A percentile compares a stretch with the other conserved stretches of the same genome.
Conservation (phyloP, 1,284 basidiomycete species). For the Papiliotrema nemorosa region DNA sequence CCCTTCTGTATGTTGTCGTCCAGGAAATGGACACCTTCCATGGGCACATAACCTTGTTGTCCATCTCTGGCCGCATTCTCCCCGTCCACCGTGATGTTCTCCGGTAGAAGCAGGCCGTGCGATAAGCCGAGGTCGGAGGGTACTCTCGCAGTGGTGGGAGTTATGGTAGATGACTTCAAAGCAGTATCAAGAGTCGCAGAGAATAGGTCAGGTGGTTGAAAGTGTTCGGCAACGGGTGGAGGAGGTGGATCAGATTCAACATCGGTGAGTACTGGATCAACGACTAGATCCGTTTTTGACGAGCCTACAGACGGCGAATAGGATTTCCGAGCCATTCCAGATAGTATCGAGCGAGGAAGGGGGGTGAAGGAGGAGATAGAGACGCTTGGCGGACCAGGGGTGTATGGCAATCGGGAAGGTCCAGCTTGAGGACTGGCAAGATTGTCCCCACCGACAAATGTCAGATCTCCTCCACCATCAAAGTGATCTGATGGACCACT, state of each 20-base stretch:
- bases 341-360: slow-evolving; percentile 17
- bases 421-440: slow-evolving; percentile 2
- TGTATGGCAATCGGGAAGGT: background rate
- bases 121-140: background rate
- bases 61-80: background rate
- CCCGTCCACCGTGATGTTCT: slow-evolving; percentile 25
- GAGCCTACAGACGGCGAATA: background rate
- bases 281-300: background rate
- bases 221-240: slow-evolving; percentile 18
- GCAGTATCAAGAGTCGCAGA: slow-evolving; percentile 8
- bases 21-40: background rate
- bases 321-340: background rate
- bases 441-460: background rate
- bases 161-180: background rate
- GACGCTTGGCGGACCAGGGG: too few species aligned
- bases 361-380: slow-evolving; percentile 18
- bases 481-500: background rate
- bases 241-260: too few species aligned
- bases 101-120: slow-evolving; percentile 25
- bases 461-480: background rate
- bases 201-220: slow-evolving; percentile 30
- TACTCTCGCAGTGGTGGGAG: background rate
- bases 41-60: background rate
- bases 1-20: slow-evolving; percentile 20
- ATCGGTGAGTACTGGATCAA: slow-evolving; percentile 11